Conservation (phyloP, 768 basidiomycete genomes). For the Trametes coccinea region DNA sequence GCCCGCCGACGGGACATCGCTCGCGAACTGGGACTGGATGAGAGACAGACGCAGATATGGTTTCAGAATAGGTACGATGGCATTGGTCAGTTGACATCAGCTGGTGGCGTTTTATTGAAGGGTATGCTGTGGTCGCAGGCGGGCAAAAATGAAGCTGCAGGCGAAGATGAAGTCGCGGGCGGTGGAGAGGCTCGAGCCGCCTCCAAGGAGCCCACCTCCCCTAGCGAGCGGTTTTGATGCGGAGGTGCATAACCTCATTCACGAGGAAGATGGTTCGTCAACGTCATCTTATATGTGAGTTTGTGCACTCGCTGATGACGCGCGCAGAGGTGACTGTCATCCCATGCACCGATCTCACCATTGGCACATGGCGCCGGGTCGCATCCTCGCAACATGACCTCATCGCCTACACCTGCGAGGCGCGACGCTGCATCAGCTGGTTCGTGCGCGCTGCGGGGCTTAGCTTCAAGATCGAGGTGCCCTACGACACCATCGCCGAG, state of each 20-base stretch:
- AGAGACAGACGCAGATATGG: slow-evolving; percentile 89
- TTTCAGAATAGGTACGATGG: slow-evolving; percentile 74
- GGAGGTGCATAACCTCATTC: slow-evolving; percentile 64
- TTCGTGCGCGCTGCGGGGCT: slow-evolving; percentile 72
- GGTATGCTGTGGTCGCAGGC: slow-evolving; percentile 40
- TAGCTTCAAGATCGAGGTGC: slow-evolving; percentile 85
- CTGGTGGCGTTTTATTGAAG: background rate
- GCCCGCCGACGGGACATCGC: slow-evolving; percentile 72
- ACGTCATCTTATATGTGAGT: background rate
- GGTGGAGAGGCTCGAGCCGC: slow-evolving; percentile 36
- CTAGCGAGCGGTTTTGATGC: slow-evolving; percentile 53
- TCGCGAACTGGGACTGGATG: slow-evolving; percentile 74
- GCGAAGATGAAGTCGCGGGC: slow-evolving; percentile 44
- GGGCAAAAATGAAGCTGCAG: slow-evolving; percentile 78
- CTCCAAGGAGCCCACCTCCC: slow-evolving; percentile 53
- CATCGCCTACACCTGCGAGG: slow-evolving; percentile 73
- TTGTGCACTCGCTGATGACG: background rate
- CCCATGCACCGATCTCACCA: slow-evolving; percentile 70
- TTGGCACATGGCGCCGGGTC: slow-evolving; percentile 80
- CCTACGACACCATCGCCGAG: slow-evolving; percentile 62
- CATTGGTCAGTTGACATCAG: slow-evolving; percentile 4
- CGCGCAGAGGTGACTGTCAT: slow-evolving; percentile 70
- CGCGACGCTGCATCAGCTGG: slow-evolving; percentile 70
- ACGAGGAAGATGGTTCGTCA: slow-evolving; percentile 74
- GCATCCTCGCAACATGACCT: slow-evolving; percentile 65